Percentiles rank a stretch among this genome's conserved stretches.
These are phyloP conservation scores for Phaseolus lunatus DNA, from an alignment of 306 rosid species.

Conservation along the genomic window DNA sequence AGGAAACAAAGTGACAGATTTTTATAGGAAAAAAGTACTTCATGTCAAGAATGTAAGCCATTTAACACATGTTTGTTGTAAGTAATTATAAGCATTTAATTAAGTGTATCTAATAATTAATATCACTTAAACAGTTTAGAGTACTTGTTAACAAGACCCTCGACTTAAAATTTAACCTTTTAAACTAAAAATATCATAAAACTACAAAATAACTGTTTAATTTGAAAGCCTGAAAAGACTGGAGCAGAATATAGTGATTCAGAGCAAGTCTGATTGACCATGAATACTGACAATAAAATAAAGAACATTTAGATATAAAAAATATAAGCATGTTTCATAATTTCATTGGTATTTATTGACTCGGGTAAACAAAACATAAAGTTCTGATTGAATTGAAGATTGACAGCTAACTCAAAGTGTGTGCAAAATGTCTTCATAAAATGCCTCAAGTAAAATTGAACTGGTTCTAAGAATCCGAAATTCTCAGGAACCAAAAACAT, in stretches of 20 bases:
- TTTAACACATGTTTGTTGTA: no score
- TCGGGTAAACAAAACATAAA: neutral
- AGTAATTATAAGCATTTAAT: no score
- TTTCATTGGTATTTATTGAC: conserved; percentile 2
- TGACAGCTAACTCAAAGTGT: conserved; percentile 10
- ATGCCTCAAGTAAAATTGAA: conserved; percentile 15
- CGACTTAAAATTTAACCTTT: no score
- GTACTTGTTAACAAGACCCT: no score
- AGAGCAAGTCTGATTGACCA: neutral
- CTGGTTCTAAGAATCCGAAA: neutral
- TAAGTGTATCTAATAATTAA: no score
- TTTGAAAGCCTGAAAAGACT: neutral
- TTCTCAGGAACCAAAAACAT: neutral
- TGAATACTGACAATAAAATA: neutral
- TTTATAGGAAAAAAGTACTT: no score
- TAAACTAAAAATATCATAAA: no score
- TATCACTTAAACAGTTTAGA: no score
- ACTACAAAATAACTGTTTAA: no score
- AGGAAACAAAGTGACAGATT: no score
- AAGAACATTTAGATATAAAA: neutral
- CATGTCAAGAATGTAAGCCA: neutral
- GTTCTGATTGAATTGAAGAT: conserved; percentile 22
- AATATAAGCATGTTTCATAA: conserved; percentile 2
- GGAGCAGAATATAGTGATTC: neutral
- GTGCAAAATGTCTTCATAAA: neutral